Evolutionary conservation across 805 yeast genomes (phyloP).

Genomic region (Kluyveromyces lactis): DNA sequence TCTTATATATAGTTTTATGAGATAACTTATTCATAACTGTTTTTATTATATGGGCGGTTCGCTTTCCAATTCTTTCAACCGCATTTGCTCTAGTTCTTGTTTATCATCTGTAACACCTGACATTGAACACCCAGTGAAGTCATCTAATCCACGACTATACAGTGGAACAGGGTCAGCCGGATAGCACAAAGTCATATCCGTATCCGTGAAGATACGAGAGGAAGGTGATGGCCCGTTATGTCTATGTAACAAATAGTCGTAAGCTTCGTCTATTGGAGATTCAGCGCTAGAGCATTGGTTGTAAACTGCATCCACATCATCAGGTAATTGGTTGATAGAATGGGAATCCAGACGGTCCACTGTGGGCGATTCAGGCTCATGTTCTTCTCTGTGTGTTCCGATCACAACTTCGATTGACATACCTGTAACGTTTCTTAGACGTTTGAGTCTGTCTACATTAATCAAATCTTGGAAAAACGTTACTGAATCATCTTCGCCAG

Average conservation of each 20-base stretch:
- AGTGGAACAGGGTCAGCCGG: constrained; percentile 13
- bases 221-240: background rate
- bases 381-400: constrained; percentile 56
- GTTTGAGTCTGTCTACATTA: constrained; percentile 72
- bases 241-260: background rate
- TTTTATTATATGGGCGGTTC: constrained; percentile 29
- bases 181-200: background rate
- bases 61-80: constrained; percentile 33
- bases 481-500: constrained; percentile 20
- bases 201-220: background rate
- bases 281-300: no score
- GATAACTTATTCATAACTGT: no score
- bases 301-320: background rate
- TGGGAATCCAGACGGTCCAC: background rate
- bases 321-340: background rate
- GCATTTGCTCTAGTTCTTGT: constrained; percentile 32
- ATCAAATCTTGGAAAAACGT: constrained; percentile 37
- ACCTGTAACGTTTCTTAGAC: constrained; percentile 72
- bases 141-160: constrained; percentile 14
- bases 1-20: no score
- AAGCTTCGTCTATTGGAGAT: background rate
- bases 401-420: constrained; percentile 70
- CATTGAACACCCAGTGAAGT: constrained; percentile 2
- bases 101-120: constrained; percentile 26
- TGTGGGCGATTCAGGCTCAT: constrained; percentile 4